Percentiles rank a stretch among this genome's conserved stretches.
Evolutionary conservation across 495 filamentous ascomycete genomes (phyloP).

Genomic region (Hypoxylon fuscum): DNA sequence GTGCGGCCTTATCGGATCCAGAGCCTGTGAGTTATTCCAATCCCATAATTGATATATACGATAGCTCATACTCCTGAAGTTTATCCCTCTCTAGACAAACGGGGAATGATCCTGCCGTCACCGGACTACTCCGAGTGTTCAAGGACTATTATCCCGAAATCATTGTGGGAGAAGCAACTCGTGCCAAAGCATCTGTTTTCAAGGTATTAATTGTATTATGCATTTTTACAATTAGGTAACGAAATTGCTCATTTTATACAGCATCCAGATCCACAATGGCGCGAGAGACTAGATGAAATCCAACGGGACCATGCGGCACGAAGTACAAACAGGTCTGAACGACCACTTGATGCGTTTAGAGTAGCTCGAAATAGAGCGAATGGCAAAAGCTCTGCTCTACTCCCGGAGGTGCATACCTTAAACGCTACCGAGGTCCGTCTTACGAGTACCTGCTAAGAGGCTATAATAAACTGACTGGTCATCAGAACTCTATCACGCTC

Average conservation of each 20-base stretch:
- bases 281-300: slow-evolving; percentile 70
- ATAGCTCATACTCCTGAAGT: slow-evolving; percentile 50
- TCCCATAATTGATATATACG: not conserved
- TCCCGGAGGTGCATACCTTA: slow-evolving; percentile 80
- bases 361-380: slow-evolving; percentile 60
- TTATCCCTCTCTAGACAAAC: slow-evolving; percentile 67
- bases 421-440: slow-evolving; percentile 68
- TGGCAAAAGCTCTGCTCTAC: slow-evolving; percentile 49
- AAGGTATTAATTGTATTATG: slow-evolving; percentile 49
- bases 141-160: slow-evolving; percentile 93
- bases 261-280: slow-evolving; percentile 83
- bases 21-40: slow-evolving; percentile 66
- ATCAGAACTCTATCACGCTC: slow-evolving; percentile 70
- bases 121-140: slow-evolving; percentile 81
- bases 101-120: slow-evolving; percentile 76
- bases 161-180: slow-evolving; percentile 72
- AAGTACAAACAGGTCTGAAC: slow-evolving; percentile 46
- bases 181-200: slow-evolving; percentile 63
- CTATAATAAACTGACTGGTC: slow-evolving; percentile 18
- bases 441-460: not conserved
- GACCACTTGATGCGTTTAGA: slow-evolving; percentile 58
- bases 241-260: slow-evolving; percentile 43
- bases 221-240: not conserved
- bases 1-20: slow-evolving; percentile 88
- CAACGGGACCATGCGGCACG: slow-evolving; percentile 66